Conservation (phyloP, 305 asterid genomes). For the Galium porrigens region DNA sequence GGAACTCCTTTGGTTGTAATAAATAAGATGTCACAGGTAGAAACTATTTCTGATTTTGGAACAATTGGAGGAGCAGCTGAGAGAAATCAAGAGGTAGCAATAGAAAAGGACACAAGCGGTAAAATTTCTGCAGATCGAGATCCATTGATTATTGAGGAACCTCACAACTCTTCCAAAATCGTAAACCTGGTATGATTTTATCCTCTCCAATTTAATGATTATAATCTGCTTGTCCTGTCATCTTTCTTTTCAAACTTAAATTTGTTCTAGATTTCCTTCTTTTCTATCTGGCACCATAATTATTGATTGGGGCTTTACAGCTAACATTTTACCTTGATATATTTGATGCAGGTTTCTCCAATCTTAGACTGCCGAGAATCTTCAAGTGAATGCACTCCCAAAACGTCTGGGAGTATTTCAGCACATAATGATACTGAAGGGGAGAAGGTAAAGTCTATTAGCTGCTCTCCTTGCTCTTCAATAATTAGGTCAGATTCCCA, state of each 20-base stretch:
- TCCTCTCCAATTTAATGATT: conserved; percentile 14
- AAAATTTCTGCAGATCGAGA: conserved; percentile 19
- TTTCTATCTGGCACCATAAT: not conserved
- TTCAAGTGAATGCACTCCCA: conserved; percentile 14
- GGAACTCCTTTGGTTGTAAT: conserved; percentile 1
- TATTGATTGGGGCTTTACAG: not conserved
- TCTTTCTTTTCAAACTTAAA: not conserved
- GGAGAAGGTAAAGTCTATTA: conserved; percentile 17
- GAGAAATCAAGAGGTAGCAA: conserved; percentile 20
- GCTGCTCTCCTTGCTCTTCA: not conserved
- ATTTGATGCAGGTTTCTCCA: conserved; percentile 15
- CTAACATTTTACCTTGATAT: conserved; percentile 6
- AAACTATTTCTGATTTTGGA: conserved; percentile 41
- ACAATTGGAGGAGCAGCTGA: conserved; percentile 27
- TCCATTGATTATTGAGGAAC: conserved; percentile 20
- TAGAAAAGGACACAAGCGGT: conserved; percentile 14
- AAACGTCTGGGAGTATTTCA: conserved; percentile 15
- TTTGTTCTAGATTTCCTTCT: not conserved
- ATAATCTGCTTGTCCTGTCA: conserved; percentile 6
- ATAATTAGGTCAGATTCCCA: not conserved
- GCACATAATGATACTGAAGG: conserved; percentile 17
- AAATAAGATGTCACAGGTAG: conserved; percentile 36
- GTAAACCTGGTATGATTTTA: conserved; percentile 14
- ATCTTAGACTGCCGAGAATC: conserved; percentile 16
- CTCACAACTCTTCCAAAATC: conserved; percentile 17